Conservation (phyloP, 2,329 filamentous ascomycete species). For the Fusarium nisikadoi region DNA sequence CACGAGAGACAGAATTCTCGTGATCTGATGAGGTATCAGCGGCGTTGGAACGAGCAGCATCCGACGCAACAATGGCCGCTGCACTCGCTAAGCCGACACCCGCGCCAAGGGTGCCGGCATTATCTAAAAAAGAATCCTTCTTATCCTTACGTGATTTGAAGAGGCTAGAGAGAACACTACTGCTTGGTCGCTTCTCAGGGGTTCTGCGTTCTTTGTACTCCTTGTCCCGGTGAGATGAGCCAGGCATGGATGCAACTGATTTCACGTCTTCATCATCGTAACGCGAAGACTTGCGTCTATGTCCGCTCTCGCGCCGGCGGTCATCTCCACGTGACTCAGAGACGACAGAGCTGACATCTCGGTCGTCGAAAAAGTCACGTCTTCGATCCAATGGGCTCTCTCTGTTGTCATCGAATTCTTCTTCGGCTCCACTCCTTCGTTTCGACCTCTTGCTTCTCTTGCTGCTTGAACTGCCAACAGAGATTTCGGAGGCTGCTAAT, state of each 20-base stretch:
- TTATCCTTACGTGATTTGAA: slow-evolving; percentile 57
- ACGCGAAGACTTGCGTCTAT: slow-evolving; percentile 45
- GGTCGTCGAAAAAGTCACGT: slow-evolving; percentile 55
- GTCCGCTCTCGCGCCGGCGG: slow-evolving; percentile 49
- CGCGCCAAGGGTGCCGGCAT: slow-evolving; percentile 75
- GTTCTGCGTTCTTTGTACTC: slow-evolving; percentile 45
- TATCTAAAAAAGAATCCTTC: slow-evolving; percentile 76
- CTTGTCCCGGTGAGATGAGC: slow-evolving; percentile 50
- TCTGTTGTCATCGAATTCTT: slow-evolving; percentile 48
- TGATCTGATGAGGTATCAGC: slow-evolving; percentile 55
- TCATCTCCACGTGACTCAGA: slow-evolving; percentile 56
- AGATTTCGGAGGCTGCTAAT: slow-evolving; percentile 51
- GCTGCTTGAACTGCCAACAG: slow-evolving; percentile 51
- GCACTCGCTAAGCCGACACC: slow-evolving; percentile 72
- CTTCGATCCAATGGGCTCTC: slow-evolving; percentile 54
- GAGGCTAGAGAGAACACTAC: slow-evolving; percentile 61
- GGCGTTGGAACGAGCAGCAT: slow-evolving; percentile 58
- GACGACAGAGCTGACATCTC: slow-evolving; percentile 61
- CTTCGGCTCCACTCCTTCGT: slow-evolving; percentile 51
- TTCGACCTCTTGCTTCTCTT: slow-evolving; percentile 56
- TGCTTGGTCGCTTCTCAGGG: slow-evolving; percentile 53
- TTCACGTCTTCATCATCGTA: slow-evolving; percentile 60
- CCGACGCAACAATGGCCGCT: slow-evolving; percentile 55
- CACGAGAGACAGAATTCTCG: slow-evolving; percentile 47
- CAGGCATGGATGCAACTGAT: slow-evolving; percentile 55